phyloP scores from a whole-genome alignment of 2,329 filamentous ascomycete species.

The Colletotrichum acutatum region DNA sequence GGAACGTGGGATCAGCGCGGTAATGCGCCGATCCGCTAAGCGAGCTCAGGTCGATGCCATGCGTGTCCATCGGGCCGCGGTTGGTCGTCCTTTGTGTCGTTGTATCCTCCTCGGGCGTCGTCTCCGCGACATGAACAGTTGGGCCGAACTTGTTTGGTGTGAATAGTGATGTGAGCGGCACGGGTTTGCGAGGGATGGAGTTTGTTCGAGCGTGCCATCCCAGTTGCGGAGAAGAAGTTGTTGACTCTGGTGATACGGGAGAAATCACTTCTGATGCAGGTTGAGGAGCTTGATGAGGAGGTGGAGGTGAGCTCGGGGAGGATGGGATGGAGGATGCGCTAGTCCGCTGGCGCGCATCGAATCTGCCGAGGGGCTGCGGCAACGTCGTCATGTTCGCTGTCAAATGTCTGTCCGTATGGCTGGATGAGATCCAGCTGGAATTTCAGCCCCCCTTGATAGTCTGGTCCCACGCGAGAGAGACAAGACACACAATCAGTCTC shows the following conservation, averaged over 20 bases:
- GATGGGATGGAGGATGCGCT: constrained; percentile 15
- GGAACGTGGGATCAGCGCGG: constrained; percentile 12
- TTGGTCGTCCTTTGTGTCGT: not conserved
- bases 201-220: not conserved
- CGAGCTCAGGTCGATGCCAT: constrained; percentile 31
- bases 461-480: not conserved
- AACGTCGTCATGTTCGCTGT: constrained; percentile 1
- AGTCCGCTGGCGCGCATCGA: constrained; percentile 1
- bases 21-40: constrained; percentile 29
- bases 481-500: not conserved
- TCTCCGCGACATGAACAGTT: constrained; percentile 6
- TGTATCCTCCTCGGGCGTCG: not conserved
- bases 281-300: not conserved
- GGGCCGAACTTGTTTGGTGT: constrained; percentile 5
- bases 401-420: not conserved
- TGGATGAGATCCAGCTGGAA: constrained; percentile 12
- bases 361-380: constrained; percentile 11
- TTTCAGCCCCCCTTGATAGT: not conserved
- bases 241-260: not conserved
- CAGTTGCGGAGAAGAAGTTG: not conserved
- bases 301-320: not conserved
- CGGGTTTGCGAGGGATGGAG: constrained; percentile 12
- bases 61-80: constrained; percentile 23
- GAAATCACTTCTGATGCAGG: not conserved
- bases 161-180: not conserved